Percentiles rank a stretch among this genome's conserved stretches.
These are phyloP conservation scores for Dichomitus squalens DNA, from an alignment of 1,284 basidiomycete genomes.

Conservation along the genomic window DNA sequence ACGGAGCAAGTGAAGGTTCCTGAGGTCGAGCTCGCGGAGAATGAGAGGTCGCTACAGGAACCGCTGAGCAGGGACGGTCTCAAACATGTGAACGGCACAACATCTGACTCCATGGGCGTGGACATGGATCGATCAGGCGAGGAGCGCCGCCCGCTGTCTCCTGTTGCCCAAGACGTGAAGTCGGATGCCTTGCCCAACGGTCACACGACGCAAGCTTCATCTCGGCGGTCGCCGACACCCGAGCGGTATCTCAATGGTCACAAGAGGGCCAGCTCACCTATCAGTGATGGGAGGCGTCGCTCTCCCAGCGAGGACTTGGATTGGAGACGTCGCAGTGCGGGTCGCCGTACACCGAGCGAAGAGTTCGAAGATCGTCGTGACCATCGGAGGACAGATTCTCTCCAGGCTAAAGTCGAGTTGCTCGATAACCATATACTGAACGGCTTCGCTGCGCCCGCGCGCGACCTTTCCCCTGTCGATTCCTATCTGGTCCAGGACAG, in stretches of 20 bases:
- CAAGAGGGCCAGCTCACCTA: neutral
- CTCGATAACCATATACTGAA: constrained; percentile 21
- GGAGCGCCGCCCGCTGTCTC: neutral
- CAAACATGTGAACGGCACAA: neutral
- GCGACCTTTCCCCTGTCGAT: neutral
- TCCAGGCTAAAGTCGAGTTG: constrained; percentile 37
- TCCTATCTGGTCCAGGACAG: neutral
- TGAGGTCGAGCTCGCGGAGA: neutral
- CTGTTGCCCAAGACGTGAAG: neutral
- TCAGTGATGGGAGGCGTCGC: neutral
- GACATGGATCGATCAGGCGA: neutral
- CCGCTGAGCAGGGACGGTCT: neutral
- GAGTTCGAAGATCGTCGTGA: neutral
- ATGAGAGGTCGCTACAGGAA: neutral
- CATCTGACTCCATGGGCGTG: neutral
- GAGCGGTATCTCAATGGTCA: neutral
- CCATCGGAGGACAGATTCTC: constrained; percentile 13
- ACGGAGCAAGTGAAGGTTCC: neutral
- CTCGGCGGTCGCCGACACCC: neutral
- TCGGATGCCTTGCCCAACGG: neutral
- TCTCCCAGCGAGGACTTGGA: neutral
- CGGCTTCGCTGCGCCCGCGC: constrained; percentile 1
- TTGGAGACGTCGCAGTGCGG: neutral
- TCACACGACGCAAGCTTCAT: neutral
- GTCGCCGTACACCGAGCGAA: neutral